phyloP scores from a whole-genome alignment of 179 eudicot genomes.

The Beta macrorhiza region DNA sequence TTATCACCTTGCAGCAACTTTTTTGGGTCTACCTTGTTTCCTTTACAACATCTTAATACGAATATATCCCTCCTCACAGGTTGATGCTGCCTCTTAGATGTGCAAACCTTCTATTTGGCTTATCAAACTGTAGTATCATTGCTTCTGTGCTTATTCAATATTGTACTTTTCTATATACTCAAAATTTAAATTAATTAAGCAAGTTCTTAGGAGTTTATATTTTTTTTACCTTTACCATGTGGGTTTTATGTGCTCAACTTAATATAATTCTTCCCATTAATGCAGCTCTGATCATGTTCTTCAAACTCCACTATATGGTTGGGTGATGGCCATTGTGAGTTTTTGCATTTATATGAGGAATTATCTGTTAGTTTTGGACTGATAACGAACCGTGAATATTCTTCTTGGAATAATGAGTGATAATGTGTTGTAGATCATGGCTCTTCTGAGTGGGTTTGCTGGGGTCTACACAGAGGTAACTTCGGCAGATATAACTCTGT shows the following conservation, averaged over 20 bases:
- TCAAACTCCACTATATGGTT: constrained; percentile 89
- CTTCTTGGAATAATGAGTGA: constrained; percentile 5
- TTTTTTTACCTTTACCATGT: neutral
- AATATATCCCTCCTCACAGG: neutral
- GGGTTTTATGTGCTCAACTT: constrained; percentile 6
- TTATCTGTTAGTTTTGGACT: neutral
- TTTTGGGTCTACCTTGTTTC: neutral
- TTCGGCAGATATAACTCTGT: constrained; percentile 11
- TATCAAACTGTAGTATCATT: neutral
- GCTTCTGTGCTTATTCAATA: too few species aligned
- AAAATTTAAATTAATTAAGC: too few species aligned
- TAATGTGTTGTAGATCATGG: constrained; percentile 69
- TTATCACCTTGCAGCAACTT: neutral
- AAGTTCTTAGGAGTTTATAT: neutral
- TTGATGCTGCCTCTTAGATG: neutral
- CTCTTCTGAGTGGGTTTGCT: constrained; percentile 98
- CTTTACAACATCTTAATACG: neutral
- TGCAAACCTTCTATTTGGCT: too few species aligned
- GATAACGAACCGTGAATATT: neutral
- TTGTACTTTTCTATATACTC: too few species aligned
- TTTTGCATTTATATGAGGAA: neutral
- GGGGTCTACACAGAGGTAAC: constrained; percentile 98
- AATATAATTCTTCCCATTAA: constrained; percentile 8
- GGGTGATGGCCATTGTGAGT: constrained; percentile 99
- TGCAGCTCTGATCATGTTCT: constrained; percentile 96